Conservation (phyloP, 2,329 filamentous ascomycete genomes). For the Colletotrichum zoysiae region DNA sequence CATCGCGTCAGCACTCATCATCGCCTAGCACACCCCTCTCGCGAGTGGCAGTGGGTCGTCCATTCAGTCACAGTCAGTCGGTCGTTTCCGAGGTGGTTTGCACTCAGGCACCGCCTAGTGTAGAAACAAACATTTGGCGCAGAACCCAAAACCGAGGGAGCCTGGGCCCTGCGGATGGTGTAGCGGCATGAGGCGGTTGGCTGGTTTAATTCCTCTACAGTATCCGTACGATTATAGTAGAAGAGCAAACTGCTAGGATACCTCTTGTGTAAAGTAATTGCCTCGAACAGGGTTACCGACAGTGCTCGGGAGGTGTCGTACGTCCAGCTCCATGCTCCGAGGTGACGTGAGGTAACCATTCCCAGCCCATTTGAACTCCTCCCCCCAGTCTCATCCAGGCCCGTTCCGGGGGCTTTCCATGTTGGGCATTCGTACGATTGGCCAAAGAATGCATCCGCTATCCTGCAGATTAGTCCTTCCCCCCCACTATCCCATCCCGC, state of each 20-base stretch:
- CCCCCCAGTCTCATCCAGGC: constrained; percentile 26
- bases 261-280: background rate
- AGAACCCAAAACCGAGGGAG: constrained; percentile 1
- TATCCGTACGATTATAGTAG: background rate
- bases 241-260: background rate
- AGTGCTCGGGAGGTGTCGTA: background rate
- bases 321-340: background rate
- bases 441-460: constrained; percentile 22
- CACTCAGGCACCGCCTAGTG: background rate
- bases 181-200: background rate
- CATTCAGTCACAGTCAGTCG: background rate
- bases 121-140: constrained; percentile 11
- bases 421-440: constrained; percentile 11
- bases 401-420: constrained; percentile 5
- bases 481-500: constrained; percentile 20
- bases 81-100: background rate
- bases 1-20: constrained; percentile 7
- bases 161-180: constrained; percentile 3
- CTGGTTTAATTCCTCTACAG: background rate
- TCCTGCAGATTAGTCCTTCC: constrained; percentile 28
- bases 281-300: background rate
- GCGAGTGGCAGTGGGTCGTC: background rate
- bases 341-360: background rate
- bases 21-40: background rate
- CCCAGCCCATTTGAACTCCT: background rate